Evolutionary conservation across 2,329 filamentous ascomycete species (phyloP), one percentile per base, ranked within the genome.

Genomic region (Hypomyces perniciosus): DNA sequence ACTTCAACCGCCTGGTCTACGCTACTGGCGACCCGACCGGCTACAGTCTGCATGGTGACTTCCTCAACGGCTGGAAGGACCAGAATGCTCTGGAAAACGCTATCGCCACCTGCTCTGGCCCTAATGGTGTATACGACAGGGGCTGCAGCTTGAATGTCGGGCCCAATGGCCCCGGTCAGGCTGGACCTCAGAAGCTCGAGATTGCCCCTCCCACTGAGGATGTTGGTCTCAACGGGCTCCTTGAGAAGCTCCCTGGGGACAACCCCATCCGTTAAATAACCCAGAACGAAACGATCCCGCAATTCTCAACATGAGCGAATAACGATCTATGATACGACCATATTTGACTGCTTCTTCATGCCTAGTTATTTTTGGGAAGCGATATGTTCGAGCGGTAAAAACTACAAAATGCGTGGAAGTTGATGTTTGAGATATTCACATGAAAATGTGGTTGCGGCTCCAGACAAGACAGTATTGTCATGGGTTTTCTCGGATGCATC

Each of bases 11-110:
- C 37, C 56, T 55, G 48, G 61, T 61, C 13, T 65, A 57, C 55
- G 55, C 62, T 48, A 54, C 50, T 50, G 62, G 62, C 45, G 62
- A 65, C 50, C 30, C 57, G 4, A 62, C 60, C 5, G 63, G 62
- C 26, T 63, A 62, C 49, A 60, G 61, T 7, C 57, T 65, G 5
- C 61, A 65, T 52, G 62, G 61, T 7, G 62, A 65, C 44, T 64
- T 57, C 46, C 55, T 65, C 46, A 58, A 64, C 46, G 62, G 62
- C 44, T 65, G 62, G 62, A 58, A 54, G 4, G 59, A 65, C 52
- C 62, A 65, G 50, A 44, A 46, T 20, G 55, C 57, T 5, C 54
- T 65, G 13, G 56, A 60, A n/a, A 34, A 48, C 12, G 59, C 60
- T 41, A 60, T 65, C 41, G 43, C 39, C 13, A 61, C 62, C 27